phyloP scores from a whole-genome alignment of 163 green algal species.

The Scenedesmus sp. region DNA sequence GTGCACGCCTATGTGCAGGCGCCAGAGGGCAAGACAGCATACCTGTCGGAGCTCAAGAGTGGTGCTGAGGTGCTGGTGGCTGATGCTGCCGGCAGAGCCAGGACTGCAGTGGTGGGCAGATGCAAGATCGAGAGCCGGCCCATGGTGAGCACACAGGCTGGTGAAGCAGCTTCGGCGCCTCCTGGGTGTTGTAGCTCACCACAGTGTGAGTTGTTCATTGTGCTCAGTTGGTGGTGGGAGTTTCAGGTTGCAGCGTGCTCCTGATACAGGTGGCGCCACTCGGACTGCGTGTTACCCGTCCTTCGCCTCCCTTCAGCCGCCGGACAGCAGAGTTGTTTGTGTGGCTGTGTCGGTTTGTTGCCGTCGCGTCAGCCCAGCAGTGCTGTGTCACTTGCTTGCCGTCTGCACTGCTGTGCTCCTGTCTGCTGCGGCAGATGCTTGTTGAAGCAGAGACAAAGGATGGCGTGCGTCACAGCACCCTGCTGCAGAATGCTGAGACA shows the following conservation, averaged over 20 bases:
- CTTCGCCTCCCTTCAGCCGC: no score
- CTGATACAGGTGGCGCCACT: no score
- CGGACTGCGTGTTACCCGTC: no score
- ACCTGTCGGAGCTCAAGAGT: conserved; percentile 88
- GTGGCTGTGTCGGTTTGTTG: no score
- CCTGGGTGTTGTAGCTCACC: neutral
- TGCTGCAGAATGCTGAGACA: conserved; percentile 96
- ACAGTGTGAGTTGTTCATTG: no score
- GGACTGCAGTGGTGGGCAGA: conserved; percentile 83
- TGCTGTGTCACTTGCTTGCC: neutral
- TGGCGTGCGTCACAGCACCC: conserved; percentile 70
- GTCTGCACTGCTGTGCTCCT: neutral
- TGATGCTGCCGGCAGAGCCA: conserved; percentile 68
- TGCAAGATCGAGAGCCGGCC: conserved; percentile 89
- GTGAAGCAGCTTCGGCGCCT: neutral
- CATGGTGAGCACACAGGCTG: conserved; percentile 68
- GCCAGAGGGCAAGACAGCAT: conserved; percentile 81
- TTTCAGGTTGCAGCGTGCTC: no score
- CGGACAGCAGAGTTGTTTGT: no score
- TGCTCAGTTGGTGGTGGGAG: no score
- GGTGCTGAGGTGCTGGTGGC: conserved; percentile 86
- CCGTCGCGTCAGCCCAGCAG: no score
- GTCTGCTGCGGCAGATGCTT: conserved; percentile 74
- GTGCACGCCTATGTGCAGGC: conserved; percentile 85
- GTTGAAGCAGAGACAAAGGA: conserved; percentile 74